phyloP scores from a whole-genome alignment of 1,139 yeast species.

The Nakaseomyces sp. region DNA sequence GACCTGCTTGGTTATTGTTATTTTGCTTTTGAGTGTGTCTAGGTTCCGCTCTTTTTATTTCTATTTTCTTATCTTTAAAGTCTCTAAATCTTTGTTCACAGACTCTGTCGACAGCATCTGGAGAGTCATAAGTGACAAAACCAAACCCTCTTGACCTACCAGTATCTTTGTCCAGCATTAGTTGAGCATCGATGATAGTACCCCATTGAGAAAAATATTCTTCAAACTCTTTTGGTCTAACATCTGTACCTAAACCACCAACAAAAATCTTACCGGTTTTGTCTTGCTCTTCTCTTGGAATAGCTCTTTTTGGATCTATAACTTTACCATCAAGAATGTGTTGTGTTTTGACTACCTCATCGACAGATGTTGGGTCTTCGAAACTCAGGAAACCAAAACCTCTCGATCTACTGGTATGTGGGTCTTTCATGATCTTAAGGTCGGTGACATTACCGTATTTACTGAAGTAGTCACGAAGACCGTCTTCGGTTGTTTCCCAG shows the following conservation, averaged over 20 bases:
- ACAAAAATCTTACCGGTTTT: slow-evolving; percentile 95
- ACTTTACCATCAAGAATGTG: slow-evolving; percentile 93
- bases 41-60: slow-evolving; percentile 97
- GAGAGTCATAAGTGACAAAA: slow-evolving; percentile 90
- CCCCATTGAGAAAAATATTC: slow-evolving; percentile 87
- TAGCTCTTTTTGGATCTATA: slow-evolving; percentile 96
- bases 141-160: slow-evolving; percentile 98
- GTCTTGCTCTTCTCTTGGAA: slow-evolving; percentile 96
- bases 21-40: slow-evolving; percentile 49
- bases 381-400: slow-evolving; percentile 96
- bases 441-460: slow-evolving; percentile 89
- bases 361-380: slow-evolving; percentile 73
- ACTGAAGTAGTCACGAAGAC: slow-evolving; percentile 68
- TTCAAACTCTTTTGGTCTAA: slow-evolving; percentile 84
- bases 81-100: slow-evolving; percentile 75
- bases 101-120: slow-evolving; percentile 89
- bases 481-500: slow-evolving; percentile 95
- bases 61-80: slow-evolving; percentile 85
- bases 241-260: slow-evolving; percentile 96
- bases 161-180: slow-evolving; percentile 96
- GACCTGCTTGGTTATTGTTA: slow-evolving; percentile 13
- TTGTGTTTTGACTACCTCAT: slow-evolving; percentile 76
- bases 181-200: slow-evolving; percentile 88
- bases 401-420: slow-evolving; percentile 81
- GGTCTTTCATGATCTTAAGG: slow-evolving; percentile 90